phyloP scores from a whole-genome alignment of 495 filamentous ascomycete species.

The Penicillium lagena region DNA sequence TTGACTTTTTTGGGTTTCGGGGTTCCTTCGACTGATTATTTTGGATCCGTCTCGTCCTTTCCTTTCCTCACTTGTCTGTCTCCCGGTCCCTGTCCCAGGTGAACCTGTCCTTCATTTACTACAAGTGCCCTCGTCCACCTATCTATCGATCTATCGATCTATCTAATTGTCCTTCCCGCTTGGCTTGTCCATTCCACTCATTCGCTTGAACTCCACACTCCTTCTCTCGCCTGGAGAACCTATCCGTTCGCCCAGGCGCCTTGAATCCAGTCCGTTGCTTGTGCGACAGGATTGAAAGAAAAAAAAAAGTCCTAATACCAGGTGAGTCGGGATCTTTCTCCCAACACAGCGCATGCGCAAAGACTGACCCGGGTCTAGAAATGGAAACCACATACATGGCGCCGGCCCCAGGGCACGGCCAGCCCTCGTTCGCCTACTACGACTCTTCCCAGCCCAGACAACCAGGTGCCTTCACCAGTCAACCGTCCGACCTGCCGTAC shows the following conservation, averaged over 20 bases:
- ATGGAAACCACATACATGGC: slow-evolving; percentile 55
- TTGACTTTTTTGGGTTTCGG: slow-evolving; percentile 21
- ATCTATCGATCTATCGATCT: too few species aligned
- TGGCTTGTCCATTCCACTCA: too few species aligned
- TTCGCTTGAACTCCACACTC: too few species aligned
- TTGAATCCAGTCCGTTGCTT: too few species aligned
- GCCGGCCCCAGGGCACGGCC: slow-evolving; percentile 52
- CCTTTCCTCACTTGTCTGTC: slow-evolving; percentile 19
- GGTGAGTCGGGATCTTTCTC: slow-evolving; percentile 1
- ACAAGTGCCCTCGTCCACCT: too few species aligned
- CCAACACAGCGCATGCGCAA: not conserved
- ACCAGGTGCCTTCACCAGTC: slow-evolving; percentile 76
- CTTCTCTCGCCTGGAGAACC: too few species aligned
- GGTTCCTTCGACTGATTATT: slow-evolving; percentile 13
- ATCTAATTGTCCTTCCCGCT: too few species aligned
- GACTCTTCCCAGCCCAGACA: slow-evolving; percentile 71
- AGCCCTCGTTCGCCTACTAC: slow-evolving; percentile 89
- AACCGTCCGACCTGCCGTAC: slow-evolving; percentile 51
- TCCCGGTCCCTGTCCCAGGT: slow-evolving; percentile 17
- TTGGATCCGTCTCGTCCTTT: slow-evolving; percentile 20
- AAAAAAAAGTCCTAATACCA: too few species aligned
- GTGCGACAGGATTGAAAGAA: too few species aligned
- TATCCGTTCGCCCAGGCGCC: too few species aligned
- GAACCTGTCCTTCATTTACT: slow-evolving; percentile 28
- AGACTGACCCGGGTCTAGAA: not conserved